phyloP scores from a whole-genome alignment of 345 rosid species.

The Euphorbia peplus region DNA sequence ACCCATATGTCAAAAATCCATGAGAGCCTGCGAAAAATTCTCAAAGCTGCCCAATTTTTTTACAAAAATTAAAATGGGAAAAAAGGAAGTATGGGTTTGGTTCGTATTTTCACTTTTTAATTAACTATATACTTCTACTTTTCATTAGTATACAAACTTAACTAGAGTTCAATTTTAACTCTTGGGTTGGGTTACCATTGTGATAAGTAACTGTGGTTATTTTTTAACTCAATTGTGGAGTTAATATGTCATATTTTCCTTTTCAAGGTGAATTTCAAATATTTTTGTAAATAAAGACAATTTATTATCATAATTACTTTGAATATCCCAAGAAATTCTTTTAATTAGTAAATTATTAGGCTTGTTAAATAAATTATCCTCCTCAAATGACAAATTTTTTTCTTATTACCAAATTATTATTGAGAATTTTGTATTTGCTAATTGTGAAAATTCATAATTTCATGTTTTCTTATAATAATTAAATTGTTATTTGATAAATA shows the following conservation, averaged over 20 bases:
- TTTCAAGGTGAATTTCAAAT: neutral
- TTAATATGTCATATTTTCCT: neutral
- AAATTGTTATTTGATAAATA: too few species aligned
- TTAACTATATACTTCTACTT: slow-evolving; percentile 4
- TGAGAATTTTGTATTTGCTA: too few species aligned
- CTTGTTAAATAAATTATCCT: too few species aligned
- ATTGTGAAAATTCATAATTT: too few species aligned
- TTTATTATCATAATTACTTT: neutral
- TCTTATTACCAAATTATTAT: too few species aligned
- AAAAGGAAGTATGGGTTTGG: slow-evolving; percentile 1
- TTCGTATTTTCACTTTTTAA: neutral
- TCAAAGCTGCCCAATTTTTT: slow-evolving; percentile 15
- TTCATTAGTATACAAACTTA: neutral
- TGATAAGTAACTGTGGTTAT: slow-evolving; percentile 2
- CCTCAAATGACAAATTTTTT: too few species aligned
- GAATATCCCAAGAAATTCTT: too few species aligned
- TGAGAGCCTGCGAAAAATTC: slow-evolving; percentile 12
- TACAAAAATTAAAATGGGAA: neutral
- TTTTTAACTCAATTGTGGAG: slow-evolving; percentile 9
- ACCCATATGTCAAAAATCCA: slow-evolving; percentile 19
- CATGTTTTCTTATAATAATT: too few species aligned
- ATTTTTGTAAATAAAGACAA: neutral
- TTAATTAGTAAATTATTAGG: too few species aligned
- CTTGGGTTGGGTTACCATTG: neutral
- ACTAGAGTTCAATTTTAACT: slow-evolving; percentile 9